Conservation (phyloP, 108 stramenopile species). For the Parietichytrium sp. region DNA sequence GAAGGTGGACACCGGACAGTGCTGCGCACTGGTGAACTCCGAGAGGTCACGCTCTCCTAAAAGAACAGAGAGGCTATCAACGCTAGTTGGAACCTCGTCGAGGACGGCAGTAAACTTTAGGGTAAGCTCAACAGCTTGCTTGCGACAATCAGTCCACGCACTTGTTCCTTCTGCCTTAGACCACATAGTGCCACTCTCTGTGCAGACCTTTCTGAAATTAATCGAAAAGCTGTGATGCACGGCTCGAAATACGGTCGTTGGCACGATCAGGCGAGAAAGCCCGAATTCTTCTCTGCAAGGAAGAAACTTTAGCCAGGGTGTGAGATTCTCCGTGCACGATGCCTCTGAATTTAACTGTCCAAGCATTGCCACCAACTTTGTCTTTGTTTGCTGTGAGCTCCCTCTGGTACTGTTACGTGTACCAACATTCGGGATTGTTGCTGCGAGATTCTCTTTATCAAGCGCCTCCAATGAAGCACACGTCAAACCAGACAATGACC, state of each 20-base stretch:
- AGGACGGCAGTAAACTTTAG: not conserved
- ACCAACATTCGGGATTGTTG: not conserved
- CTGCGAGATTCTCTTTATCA: not conserved
- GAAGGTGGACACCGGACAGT: too few species aligned
- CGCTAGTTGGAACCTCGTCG: too few species aligned
- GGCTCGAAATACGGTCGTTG: not conserved
- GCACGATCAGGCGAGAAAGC: not conserved
- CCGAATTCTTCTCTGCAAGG: not conserved
- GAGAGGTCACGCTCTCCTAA: too few species aligned
- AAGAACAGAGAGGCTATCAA: too few species aligned
- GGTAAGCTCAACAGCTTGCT: not conserved
- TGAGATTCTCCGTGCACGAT: slow-evolving; percentile 25
- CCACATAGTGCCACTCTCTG: too few species aligned
- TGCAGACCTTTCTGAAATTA: not conserved
- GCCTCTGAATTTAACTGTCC: slow-evolving; percentile 13
- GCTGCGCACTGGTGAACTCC: too few species aligned
- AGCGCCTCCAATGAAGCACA: not conserved
- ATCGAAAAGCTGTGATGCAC: not conserved
- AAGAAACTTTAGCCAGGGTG: slow-evolving; percentile 14
- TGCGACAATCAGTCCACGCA: not conserved
- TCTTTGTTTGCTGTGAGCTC: not conserved
- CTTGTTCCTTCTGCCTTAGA: not conserved
- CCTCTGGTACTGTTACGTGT: too few species aligned
- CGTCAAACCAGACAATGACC: not conserved
- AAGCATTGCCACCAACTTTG: not conserved